Base-by-base conservation (phyloP, 805 yeast species). In the Schwanniomyces occidentalis region DNA sequence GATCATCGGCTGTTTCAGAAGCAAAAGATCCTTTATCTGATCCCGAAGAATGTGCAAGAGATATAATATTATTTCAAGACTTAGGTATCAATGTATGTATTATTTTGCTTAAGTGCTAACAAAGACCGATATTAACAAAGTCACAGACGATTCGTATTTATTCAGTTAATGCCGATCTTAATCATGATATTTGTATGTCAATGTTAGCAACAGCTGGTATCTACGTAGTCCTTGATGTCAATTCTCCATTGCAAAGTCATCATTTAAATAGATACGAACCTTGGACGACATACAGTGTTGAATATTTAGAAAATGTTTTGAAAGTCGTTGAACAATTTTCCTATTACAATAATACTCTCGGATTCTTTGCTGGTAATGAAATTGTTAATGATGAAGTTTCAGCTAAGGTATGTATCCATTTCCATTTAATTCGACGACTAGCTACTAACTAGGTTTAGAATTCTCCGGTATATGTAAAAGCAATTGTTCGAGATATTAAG, bases 321-420 rank as follows among this genome's bases (percentile, higher is more conserved):
- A 76, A 74, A 51, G 84, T 88, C 6, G 80, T 88, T 10, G 85
- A 87, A 35, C 88, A 85, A 44, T 91, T 91, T 55, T 71, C 95
- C 4, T 70, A 75, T 13, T 91, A 86, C 61, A 86, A 89, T 61
- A 91, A 91, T 59, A 89, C 97, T 0, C 69, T 91, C 36, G 97
- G 87, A 0, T 88, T 81, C 58, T 87, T 90, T 63, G 95, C 95
- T 4, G 97, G 96, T 1, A 89, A 89, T 62, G 98, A 91, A 58
- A 72, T 91, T 33, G 68, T 91, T 32, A 90, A 91, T 57, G 97
- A 90, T 53, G 74, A 72, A 38, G 63, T 71, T 25, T 87, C 96
- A 2, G 79, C 90, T 0, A 69, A 65, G 9, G 52, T 47, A 35
- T 16, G 45, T 27, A 27, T 17, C 9, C n/a, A 17, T 18, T 6